A percentile compares a stretch with the other conserved stretches of the same genome.
phyloP scores from a whole-genome alignment of 2,329 filamentous ascomycete genomes.

The Bretziella fagacearum region DNA sequence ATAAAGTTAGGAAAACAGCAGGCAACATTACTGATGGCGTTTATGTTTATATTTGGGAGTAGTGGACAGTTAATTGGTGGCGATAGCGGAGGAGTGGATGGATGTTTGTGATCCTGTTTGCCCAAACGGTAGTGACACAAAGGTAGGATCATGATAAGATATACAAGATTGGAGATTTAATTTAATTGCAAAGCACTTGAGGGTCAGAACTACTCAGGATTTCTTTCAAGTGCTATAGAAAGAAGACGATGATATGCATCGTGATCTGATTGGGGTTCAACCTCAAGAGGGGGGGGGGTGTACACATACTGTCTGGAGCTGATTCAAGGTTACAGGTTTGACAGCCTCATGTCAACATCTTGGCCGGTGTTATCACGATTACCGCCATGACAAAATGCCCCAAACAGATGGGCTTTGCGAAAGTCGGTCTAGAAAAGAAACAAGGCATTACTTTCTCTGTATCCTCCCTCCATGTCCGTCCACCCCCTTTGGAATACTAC shows the following conservation, averaged over 20 bases:
- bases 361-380: background rate
- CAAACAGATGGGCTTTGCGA: background rate
- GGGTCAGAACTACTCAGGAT: too few species aligned
- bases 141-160: background rate
- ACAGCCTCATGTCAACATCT: too few species aligned
- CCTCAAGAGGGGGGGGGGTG: too few species aligned
- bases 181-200: too few species aligned
- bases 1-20: background rate
- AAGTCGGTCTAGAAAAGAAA: conserved; percentile 1
- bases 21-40: background rate
- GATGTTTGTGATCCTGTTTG: too few species aligned
- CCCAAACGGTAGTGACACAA: too few species aligned
- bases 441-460: background rate
- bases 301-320: too few species aligned
- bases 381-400: background rate
- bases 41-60: background rate
- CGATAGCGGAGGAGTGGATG: background rate
- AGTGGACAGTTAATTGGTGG: background rate
- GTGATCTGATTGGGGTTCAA: too few species aligned
- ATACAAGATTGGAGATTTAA: background rate
- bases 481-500: background rate
- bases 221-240: too few species aligned
- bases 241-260: too few species aligned
- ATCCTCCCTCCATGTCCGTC: background rate
- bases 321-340: too few species aligned